Evolutionary conservation across 495 filamentous ascomycete genomes (phyloP).

Genomic region (Aspergillus conjunctus): DNA sequence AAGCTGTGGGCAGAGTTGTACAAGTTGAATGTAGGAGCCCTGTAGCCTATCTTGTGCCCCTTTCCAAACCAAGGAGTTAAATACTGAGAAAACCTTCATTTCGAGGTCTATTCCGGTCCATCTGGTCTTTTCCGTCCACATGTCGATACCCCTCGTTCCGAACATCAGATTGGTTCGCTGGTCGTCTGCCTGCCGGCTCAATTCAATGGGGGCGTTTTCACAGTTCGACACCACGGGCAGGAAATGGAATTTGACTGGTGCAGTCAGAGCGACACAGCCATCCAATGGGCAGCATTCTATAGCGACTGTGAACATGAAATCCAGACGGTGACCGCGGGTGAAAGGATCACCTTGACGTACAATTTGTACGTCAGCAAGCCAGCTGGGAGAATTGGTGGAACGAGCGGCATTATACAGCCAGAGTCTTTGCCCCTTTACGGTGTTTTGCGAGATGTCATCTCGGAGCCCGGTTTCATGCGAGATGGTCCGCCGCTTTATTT

Average conservation of each 20-base stretch:
- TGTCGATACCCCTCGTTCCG: slow-evolving; percentile 56
- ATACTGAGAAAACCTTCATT: background rate
- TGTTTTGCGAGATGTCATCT: background rate
- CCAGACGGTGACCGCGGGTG: slow-evolving; percentile 50
- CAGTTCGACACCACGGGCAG: slow-evolving; percentile 27
- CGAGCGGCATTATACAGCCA: slow-evolving; percentile 6
- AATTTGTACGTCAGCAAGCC: slow-evolving; percentile 49
- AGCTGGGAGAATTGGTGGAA: background rate
- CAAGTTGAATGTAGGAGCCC: slow-evolving; percentile 53
- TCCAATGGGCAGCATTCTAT: slow-evolving; percentile 65
- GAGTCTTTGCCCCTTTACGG: slow-evolving; percentile 9
- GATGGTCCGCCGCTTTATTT: slow-evolving; percentile 9
- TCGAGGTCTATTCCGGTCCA: slow-evolving; percentile 53
- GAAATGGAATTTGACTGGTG: slow-evolving; percentile 49
- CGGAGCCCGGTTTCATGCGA: slow-evolving; percentile 8
- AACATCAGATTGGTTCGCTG: slow-evolving; percentile 55
- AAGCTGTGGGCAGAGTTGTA: slow-evolving; percentile 52
- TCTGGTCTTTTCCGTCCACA: slow-evolving; percentile 54
- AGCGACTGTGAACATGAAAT: slow-evolving; percentile 64
- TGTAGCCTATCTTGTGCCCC: slow-evolving; percentile 6
- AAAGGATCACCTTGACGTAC: slow-evolving; percentile 61
- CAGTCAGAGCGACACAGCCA: slow-evolving; percentile 19
- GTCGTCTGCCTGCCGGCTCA: slow-evolving; percentile 55
- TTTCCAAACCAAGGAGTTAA: background rate
- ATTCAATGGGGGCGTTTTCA: slow-evolving; percentile 42